Percentiles rank a stretch among this genome's conserved stretches.
Conservation (phyloP, 2,329 filamentous ascomycete genomes). For the Fusarium equiseti region DNA sequence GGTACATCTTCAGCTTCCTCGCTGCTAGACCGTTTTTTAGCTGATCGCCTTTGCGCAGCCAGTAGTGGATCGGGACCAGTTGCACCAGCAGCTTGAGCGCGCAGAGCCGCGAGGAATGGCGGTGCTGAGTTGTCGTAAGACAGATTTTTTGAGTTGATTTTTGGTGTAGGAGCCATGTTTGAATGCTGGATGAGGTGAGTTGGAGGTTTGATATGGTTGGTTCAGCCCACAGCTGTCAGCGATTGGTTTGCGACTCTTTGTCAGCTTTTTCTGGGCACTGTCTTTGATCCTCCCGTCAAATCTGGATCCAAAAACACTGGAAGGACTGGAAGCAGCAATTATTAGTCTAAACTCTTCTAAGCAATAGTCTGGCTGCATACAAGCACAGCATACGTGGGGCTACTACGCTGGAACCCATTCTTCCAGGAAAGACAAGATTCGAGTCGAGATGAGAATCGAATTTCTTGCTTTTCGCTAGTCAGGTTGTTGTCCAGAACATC, state of each 20-base stretch:
- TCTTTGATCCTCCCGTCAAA: neutral
- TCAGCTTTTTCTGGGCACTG: slow-evolving; percentile 22
- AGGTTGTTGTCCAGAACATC: neutral
- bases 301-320: neutral
- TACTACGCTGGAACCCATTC: neutral
- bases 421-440: neutral
- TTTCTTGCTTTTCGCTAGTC: slow-evolving; percentile 8
- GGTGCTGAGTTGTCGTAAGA: slow-evolving; percentile 71
- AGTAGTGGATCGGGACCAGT: slow-evolving; percentile 66
- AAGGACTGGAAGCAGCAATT: slow-evolving; percentile 7
- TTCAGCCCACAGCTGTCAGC: slow-evolving; percentile 15
- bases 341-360: slow-evolving; percentile 22
- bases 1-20: slow-evolving; percentile 83
- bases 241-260: slow-evolving; percentile 32
- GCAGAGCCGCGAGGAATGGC: slow-evolving; percentile 70
- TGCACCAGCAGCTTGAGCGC: slow-evolving; percentile 63
- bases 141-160: slow-evolving; percentile 78
- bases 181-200: slow-evolving; percentile 8
- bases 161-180: slow-evolving; percentile 65
- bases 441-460: slow-evolving; percentile 6
- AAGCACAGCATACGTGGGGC: slow-evolving; percentile 29
- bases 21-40: slow-evolving; percentile 68
- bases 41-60: slow-evolving; percentile 61
- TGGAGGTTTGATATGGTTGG: slow-evolving; percentile 25
- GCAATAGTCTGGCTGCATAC: slow-evolving; percentile 26